phyloP scores from a whole-genome alignment of 345 rosid species.

The Euphorbia tirucalli region DNA sequence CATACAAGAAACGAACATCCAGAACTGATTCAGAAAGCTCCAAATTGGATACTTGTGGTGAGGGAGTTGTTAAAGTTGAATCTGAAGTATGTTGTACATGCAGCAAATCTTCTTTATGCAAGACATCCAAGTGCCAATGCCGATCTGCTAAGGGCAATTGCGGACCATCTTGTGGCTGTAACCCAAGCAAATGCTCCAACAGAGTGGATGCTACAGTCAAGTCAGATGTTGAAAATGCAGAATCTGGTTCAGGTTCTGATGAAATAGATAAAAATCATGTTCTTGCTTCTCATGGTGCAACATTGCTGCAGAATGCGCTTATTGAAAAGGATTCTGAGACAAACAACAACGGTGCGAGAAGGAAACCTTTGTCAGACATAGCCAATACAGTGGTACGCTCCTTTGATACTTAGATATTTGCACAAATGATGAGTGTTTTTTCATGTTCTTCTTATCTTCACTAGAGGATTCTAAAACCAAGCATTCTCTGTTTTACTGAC shows the following conservation, averaged over 20 bases:
- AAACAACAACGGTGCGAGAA: slow-evolving; percentile 50
- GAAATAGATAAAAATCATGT: slow-evolving; percentile 31
- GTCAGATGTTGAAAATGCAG: no score
- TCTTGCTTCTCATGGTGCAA: slow-evolving; percentile 79
- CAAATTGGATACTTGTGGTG: slow-evolving; percentile 26
- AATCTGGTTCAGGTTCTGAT: slow-evolving; percentile 37
- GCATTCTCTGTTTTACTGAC: no score
- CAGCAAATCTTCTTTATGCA: slow-evolving; percentile 59
- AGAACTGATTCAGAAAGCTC: slow-evolving; percentile 31
- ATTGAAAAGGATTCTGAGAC: slow-evolving; percentile 39
- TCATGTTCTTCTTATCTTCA: no score
- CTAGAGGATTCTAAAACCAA: no score
- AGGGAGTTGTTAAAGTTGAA: slow-evolving; percentile 24
- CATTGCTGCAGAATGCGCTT: slow-evolving; percentile 75
- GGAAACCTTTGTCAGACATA: slow-evolving; percentile 82
- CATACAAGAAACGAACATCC: slow-evolving; percentile 36
- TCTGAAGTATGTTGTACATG: slow-evolving; percentile 64
- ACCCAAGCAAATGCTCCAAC: slow-evolving; percentile 60
- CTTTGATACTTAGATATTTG: not conserved
- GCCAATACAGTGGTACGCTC: slow-evolving; percentile 66
- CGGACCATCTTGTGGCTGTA: slow-evolving; percentile 66
- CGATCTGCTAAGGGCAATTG: slow-evolving; percentile 61
- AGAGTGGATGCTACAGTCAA: slow-evolving; percentile 29
- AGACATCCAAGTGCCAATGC: slow-evolving; percentile 79
- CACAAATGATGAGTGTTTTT: no score